Evolutionary conservation across 2,329 filamentous ascomycete species (phyloP).

Genomic region (Diaporthe sp.): DNA sequence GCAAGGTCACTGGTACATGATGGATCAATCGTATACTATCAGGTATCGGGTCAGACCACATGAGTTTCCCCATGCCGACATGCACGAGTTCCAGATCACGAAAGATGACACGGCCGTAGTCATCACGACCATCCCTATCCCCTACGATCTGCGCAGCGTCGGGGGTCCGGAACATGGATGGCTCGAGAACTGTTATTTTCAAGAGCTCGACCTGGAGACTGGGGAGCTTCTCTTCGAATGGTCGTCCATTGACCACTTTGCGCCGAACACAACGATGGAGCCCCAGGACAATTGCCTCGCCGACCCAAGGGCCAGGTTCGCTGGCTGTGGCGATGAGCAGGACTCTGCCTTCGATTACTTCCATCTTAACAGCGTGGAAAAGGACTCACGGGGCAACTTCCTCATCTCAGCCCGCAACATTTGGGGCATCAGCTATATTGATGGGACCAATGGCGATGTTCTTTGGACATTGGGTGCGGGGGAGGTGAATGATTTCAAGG

Average conservation of each 20-base stretch:
- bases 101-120: constrained; percentile 52
- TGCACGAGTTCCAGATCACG: constrained; percentile 57
- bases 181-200: constrained; percentile 50
- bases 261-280: constrained; percentile 30
- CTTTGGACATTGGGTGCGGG: constrained; percentile 50
- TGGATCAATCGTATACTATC: constrained; percentile 33
- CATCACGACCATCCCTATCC: constrained; percentile 51
- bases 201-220: constrained; percentile 51
- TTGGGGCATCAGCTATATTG: constrained; percentile 42
- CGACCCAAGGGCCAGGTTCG: constrained; percentile 31
- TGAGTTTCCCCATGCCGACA: constrained; percentile 46
- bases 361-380: constrained; percentile 50
- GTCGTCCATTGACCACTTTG: constrained; percentile 36
- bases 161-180: constrained; percentile 45
- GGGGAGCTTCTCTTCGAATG: constrained; percentile 51
- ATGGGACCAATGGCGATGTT: constrained; percentile 41
- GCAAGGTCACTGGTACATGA: constrained; percentile 32
- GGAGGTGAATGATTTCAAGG: constrained; percentile 46
- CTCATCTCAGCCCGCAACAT: constrained; percentile 48
- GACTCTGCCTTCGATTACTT: constrained; percentile 47
- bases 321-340: constrained; percentile 29
- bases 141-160: constrained; percentile 43
- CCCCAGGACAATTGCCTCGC: constrained; percentile 31
- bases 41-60: constrained; percentile 34
- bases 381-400: constrained; percentile 49